Percentiles rank a stretch among this genome's conserved stretches.
phyloP scores from a whole-genome alignment of 169 alveolate genomes.

The Neospora caninum region DNA sequence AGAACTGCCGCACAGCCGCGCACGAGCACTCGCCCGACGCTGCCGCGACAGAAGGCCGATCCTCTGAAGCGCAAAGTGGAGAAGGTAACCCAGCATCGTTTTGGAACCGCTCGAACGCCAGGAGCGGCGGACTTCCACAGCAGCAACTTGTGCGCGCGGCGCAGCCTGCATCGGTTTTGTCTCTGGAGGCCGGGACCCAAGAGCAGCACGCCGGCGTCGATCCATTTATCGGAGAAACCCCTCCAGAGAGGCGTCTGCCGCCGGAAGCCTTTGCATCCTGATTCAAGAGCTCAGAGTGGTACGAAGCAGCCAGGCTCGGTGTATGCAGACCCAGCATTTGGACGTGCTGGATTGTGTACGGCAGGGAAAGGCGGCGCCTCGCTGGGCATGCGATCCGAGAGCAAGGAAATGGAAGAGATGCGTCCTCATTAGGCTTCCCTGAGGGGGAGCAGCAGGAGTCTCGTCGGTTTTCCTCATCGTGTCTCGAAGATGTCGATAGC shows the following conservation, averaged over 20 bases:
- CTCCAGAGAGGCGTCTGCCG: neutral
- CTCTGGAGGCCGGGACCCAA: neutral
- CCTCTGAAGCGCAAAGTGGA: neutral
- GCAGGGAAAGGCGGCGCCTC: slow-evolving; percentile 25
- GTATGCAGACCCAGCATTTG: slow-evolving; percentile 58
- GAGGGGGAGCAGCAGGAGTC: neutral
- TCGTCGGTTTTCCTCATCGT: neutral
- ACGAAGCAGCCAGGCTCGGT: slow-evolving; percentile 12
- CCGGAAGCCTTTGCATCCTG: neutral
- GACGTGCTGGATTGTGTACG: slow-evolving; percentile 40
- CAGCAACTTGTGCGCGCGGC: neutral
- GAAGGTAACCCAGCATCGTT: neutral
- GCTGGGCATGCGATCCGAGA: neutral
- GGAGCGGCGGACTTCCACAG: neutral
- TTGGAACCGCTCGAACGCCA: neutral
- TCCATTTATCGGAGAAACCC: no score
- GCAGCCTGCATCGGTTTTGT: neutral
- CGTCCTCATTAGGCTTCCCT: neutral
- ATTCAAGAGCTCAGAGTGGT: neutral
- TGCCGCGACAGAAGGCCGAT: neutral
- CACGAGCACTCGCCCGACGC: neutral
- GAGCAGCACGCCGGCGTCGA: neutral
- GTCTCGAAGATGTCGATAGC: no score
- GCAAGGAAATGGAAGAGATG: neutral
- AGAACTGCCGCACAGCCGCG: neutral